Percentiles rank a stretch among this genome's conserved stretches.
Conservation (phyloP, 768 basidiomycete species). For the Lyophyllum shimeji region DNA sequence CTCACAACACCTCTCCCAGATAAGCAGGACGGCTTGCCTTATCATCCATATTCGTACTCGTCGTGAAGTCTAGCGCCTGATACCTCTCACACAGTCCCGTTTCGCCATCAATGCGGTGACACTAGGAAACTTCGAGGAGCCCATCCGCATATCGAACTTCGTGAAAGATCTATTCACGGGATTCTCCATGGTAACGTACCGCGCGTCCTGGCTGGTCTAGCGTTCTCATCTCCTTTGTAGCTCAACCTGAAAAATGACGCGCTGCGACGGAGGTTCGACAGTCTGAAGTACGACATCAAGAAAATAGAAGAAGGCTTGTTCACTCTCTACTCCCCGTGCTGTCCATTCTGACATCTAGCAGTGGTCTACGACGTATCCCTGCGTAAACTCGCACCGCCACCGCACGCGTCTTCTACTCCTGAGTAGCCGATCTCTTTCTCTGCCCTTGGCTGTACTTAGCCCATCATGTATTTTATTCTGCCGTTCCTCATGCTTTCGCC, state of each 20-base stretch:
- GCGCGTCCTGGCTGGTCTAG: neutral
- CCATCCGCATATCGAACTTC: slow-evolving; percentile 73
- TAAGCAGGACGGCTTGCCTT: neutral
- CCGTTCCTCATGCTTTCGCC: neutral
- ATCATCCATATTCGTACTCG: neutral
- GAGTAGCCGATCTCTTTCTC: neutral
- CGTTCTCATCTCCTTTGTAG: slow-evolving; percentile 32
- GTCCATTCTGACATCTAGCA: slow-evolving; percentile 25
- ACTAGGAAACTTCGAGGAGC: slow-evolving; percentile 76
- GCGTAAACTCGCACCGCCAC: slow-evolving; percentile 49
- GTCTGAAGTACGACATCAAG: slow-evolving; percentile 84
- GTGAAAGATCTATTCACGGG: slow-evolving; percentile 83
- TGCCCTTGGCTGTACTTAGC: neutral
- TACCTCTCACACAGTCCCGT: slow-evolving; percentile 51
- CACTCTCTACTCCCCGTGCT: neutral
- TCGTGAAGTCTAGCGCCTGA: neutral
- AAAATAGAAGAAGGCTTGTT: slow-evolving; percentile 81
- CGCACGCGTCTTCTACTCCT: neutral
- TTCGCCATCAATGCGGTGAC: slow-evolving; percentile 83
- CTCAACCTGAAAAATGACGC: slow-evolving; percentile 81
- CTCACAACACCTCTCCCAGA: neutral
- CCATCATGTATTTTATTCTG: neutral
- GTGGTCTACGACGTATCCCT: slow-evolving; percentile 87
- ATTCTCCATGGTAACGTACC: slow-evolving; percentile 67
- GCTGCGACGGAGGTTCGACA: slow-evolving; percentile 74